phyloP scores from a whole-genome alignment of 495 filamentous ascomycete species.

The Neurospora tetrasperma region DNA sequence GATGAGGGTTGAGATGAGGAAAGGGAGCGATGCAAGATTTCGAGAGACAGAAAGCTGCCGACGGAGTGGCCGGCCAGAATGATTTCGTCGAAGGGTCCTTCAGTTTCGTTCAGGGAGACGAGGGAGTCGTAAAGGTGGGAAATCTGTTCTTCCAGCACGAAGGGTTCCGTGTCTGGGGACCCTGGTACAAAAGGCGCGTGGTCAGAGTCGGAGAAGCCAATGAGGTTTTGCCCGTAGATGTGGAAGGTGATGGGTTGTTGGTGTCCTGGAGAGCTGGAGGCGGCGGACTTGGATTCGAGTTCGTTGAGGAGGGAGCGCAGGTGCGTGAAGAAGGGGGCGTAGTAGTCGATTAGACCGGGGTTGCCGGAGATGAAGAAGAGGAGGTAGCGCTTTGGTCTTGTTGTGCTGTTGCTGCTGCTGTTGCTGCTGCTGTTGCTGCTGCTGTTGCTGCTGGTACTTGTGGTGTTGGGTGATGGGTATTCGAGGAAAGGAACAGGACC shows the following conservation, averaged over 20 bases:
- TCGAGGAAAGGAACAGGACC: conserved; percentile 4
- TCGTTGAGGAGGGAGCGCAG: conserved; percentile 29
- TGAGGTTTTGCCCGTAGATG: conserved; percentile 61
- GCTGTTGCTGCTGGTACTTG: conserved; percentile 1
- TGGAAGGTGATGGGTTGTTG: conserved; percentile 24
- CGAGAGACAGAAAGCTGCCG: conserved; percentile 66
- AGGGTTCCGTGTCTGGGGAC: conserved; percentile 20
- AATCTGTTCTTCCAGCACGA: conserved; percentile 56
- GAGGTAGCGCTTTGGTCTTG: conserved; percentile 16
- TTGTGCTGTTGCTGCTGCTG: conserved; percentile 4
- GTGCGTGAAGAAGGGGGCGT: conserved; percentile 52
- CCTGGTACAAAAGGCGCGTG: conserved; percentile 27
- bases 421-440: conserved; percentile 6
- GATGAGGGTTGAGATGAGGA: conserved; percentile 32
- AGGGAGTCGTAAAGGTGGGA: conserved; percentile 30
- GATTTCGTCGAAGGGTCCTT: conserved; percentile 37
- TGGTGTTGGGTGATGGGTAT: conserved; percentile 6
- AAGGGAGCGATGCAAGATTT: conserved; percentile 46
- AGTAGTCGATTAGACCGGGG: conserved; percentile 77
- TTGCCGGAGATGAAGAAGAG: conserved; percentile 73
- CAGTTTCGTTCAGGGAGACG: neutral
- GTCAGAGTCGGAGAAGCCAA: conserved; percentile 55
- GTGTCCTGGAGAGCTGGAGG: neutral
- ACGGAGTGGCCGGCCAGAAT: conserved; percentile 80
- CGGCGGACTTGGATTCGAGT: conserved; percentile 3